Percentiles rank a stretch among this genome's conserved stretches.
These are phyloP conservation scores for Diplodia sapinea DNA, from an alignment of 2,329 filamentous ascomycete species.

Conservation along the genomic window DNA sequence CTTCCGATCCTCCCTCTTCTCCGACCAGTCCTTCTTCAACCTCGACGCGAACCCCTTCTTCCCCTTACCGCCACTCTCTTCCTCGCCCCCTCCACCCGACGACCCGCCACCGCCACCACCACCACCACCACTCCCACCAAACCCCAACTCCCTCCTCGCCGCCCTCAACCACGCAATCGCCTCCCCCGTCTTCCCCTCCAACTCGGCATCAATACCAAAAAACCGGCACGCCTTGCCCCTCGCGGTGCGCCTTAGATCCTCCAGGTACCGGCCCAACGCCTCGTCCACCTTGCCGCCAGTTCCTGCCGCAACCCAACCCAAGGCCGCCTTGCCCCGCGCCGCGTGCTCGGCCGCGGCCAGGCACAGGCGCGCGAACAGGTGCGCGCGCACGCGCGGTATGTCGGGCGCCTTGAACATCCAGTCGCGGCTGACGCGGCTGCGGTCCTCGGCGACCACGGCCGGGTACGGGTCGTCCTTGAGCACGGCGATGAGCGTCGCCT, in stretches of 20 bases:
- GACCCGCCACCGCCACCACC: no score
- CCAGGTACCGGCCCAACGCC: slow-evolving; percentile 72
- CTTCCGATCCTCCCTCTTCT: slow-evolving; percentile 78
- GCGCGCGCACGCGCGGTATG: slow-evolving; percentile 85
- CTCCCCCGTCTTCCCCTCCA: slow-evolving; percentile 78
- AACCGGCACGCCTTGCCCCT: slow-evolving; percentile 88
- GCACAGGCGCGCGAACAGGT: slow-evolving; percentile 86
- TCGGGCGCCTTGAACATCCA: slow-evolving; percentile 96
- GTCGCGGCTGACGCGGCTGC: slow-evolving; percentile 83
- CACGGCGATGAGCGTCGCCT: slow-evolving; percentile 88
- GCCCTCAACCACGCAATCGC: slow-evolving; percentile 87
- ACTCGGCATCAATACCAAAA: slow-evolving; percentile 86
- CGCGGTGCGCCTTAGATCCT: slow-evolving; percentile 75
- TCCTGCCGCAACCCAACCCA: slow-evolving; percentile 39
- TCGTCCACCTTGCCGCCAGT: slow-evolving; percentile 62
- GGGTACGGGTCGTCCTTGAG: slow-evolving; percentile 95
- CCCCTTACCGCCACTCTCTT: slow-evolving; percentile 42
- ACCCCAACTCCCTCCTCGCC: slow-evolving; percentile 75
- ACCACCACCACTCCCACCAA: slow-evolving; percentile 52
- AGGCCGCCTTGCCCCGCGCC: slow-evolving; percentile 66
- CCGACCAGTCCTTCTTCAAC: slow-evolving; percentile 75
- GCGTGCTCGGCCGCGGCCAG: slow-evolving; percentile 89
- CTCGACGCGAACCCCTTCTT: slow-evolving; percentile 63
- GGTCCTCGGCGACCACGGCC: slow-evolving; percentile 76
- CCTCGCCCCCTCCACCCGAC: slow-evolving; percentile 44